Base-by-base conservation (phyloP, 345 rosid genomes). In the Acer yangbiense region DNA sequence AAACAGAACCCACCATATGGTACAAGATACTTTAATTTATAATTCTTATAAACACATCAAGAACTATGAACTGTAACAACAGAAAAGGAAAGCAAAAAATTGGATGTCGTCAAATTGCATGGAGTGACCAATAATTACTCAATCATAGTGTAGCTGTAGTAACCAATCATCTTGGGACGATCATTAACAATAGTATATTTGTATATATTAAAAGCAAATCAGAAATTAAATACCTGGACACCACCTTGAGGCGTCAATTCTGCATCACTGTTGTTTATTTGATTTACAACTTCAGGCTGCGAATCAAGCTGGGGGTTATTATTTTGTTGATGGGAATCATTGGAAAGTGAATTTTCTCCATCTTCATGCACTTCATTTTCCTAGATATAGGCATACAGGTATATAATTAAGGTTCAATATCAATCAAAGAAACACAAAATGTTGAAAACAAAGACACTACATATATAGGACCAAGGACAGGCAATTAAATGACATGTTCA, bases 151-250 rank as follows among this genome's bases (percentile, higher is more conserved):
- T 43, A 17, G 65, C 46, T 12, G 12, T 43, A 23, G 65, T 2
- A 44, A 78, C 61, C 69, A 76, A 68, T 41, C 62, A 55, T 44
- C 76, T 35, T 54, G 9, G 9, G 71, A 41, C 61, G 2, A 21
- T n/a, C 14, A 21, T 44, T 35, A 21, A 32, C 69, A 18, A 54
- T 27, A 2, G 39, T 7, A 46, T 64, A 64, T n/a, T 41, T 41
- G 44, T 41, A 43, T 41, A 54, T 9, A 12, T 76, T 21, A 29
- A 65, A 29, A 57, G 72, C 55, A 60, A 63, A 66, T 32, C 43
- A 29, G 68, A 32, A 76, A 68, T 75, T 25, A 75, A 78, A 72
- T 83, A 95, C 98, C 95, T 86, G 88, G 82, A 75, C 72, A 72
- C 79, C 85, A 78, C 52, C 83, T 76, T 86, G 85, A 81, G 81